Conservation (phyloP, 805 yeast species). For the Saturnispora ahearnii region DNA sequence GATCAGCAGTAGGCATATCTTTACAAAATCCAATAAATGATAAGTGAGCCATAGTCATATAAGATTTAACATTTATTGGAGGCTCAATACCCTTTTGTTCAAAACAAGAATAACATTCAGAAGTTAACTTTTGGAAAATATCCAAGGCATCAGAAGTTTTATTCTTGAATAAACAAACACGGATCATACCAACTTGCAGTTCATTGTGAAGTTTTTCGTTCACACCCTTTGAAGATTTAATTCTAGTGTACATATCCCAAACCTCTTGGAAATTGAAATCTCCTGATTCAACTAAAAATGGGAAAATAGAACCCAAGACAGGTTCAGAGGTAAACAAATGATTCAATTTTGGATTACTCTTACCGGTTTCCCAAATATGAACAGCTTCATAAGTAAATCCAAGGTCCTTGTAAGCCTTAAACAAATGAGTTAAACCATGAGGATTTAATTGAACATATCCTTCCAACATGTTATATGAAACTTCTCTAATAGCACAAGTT, state of each 20-base stretch:
- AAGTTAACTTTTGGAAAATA: conserved; percentile 51
- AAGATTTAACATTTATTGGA: conserved; percentile 35
- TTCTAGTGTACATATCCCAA: conserved; percentile 41
- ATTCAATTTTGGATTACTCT: conserved; percentile 34
- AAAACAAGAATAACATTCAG: conserved; percentile 34
- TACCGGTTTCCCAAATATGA: conserved; percentile 60
- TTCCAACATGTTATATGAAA: conserved; percentile 41
- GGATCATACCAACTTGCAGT: conserved; percentile 62
- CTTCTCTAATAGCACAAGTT: conserved; percentile 41
- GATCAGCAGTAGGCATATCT: conserved; percentile 61
- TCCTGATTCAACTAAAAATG: conserved; percentile 53
- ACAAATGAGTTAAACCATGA: conserved; percentile 48
- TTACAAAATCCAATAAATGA: conserved; percentile 71
- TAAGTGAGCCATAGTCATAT: conserved; percentile 65
- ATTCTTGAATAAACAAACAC: conserved; percentile 58
- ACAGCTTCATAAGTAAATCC: conserved; percentile 55
- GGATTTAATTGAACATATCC: conserved; percentile 37
- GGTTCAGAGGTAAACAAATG: conserved; percentile 48
- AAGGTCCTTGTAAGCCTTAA: conserved; percentile 52
- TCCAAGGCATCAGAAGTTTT: conserved; percentile 59
- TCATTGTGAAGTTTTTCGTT: conserved; percentile 32
- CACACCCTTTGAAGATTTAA: conserved; percentile 26
- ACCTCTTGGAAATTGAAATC: conserved; percentile 54
- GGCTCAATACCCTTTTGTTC: conserved; percentile 25
- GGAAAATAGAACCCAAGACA: conserved; percentile 61